A percentile compares a stretch with the other conserved stretches of the same genome.
Conservation (phyloP, 306 rosid species). For the Mucuna pruriens region DNA sequence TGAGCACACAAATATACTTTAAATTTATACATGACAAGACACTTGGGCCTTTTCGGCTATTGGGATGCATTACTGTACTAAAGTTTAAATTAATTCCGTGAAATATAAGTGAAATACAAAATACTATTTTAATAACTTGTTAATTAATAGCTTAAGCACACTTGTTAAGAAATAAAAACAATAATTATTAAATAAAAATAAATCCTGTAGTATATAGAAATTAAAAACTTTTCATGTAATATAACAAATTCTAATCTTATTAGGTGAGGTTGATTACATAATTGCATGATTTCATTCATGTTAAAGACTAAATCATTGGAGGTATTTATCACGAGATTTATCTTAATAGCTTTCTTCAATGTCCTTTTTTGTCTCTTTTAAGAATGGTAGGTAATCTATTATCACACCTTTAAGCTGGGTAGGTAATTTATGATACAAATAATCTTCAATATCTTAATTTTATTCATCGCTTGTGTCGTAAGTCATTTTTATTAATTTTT, state of each 20-base stretch:
- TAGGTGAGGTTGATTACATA: too few species aligned
- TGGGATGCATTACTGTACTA: constrained; percentile 1
- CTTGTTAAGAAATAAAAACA: neutral
- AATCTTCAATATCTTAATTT: too few species aligned
- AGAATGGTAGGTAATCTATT: too few species aligned
- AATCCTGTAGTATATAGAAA: neutral
- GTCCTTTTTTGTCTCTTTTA: neutral
- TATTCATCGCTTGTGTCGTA: too few species aligned
- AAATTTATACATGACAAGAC: neutral
- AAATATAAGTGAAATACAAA: neutral
- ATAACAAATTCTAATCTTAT: too few species aligned
- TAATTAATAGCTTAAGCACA: neutral
- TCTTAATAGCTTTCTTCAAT: neutral
- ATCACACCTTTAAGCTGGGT: too few species aligned
- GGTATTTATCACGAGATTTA: neutral
- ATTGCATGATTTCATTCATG: too few species aligned
- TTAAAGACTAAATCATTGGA: neutral
- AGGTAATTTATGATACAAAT: too few species aligned
- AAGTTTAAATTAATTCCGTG: neutral
- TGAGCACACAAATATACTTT: constrained; percentile 26
- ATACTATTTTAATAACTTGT: neutral
- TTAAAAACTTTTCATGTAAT: neutral
- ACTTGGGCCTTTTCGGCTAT: neutral
- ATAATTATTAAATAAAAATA: neutral
- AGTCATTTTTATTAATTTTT: neutral